A percentile compares a stretch with the other conserved stretches of the same genome.
Conservation (phyloP, 164 flowering plant species). For the Brasenia schreberi region DNA sequence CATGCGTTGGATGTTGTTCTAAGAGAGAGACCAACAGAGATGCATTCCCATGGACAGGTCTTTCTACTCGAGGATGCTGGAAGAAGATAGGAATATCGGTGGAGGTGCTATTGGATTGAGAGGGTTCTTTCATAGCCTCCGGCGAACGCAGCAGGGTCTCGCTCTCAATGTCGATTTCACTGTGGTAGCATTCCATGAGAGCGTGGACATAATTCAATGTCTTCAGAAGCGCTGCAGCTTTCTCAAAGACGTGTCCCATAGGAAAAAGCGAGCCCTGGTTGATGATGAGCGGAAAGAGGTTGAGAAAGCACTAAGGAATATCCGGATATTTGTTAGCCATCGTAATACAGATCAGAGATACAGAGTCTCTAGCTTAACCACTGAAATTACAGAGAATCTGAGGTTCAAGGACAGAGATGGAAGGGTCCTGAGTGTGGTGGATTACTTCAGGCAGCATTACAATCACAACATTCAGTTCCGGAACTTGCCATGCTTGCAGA, state of each 20-base stretch:
- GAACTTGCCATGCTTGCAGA: slow-evolving; percentile 90
- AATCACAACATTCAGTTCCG: slow-evolving; percentile 68
- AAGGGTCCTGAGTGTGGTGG: slow-evolving; percentile 39
- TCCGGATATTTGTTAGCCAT: slow-evolving; percentile 83
- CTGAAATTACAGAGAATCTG: slow-evolving; percentile 59
- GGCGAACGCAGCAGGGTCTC: slow-evolving; percentile 91
- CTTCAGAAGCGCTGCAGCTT: slow-evolving; percentile 71
- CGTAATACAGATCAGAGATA: slow-evolving; percentile 80
- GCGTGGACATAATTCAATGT: slow-evolving; percentile 75
- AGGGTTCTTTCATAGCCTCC: slow-evolving; percentile 89
- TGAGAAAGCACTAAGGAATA: slow-evolving; percentile 65
- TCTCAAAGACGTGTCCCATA: slow-evolving; percentile 50
- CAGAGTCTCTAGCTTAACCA: slow-evolving; percentile 57
- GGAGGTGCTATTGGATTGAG: slow-evolving; percentile 84
- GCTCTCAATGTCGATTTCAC: slow-evolving; percentile 87
- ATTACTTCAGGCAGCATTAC: slow-evolving; percentile 80
- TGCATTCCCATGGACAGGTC: slow-evolving; percentile 68
- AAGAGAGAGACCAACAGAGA: slow-evolving; percentile 58
- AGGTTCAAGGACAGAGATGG: slow-evolving; percentile 78
- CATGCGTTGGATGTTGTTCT: slow-evolving; percentile 86
- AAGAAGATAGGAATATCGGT: slow-evolving; percentile 61
- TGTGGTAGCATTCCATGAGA: slow-evolving; percentile 89
- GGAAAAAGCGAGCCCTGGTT: slow-evolving; percentile 40
- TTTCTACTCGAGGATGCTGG: slow-evolving; percentile 65
- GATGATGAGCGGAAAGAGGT: slow-evolving; percentile 73